Percentiles rank a stretch among this genome's conserved stretches.
These are phyloP conservation scores for Candida rishiriensis DNA, from an alignment of 805 yeast genomes.

Conservation along the genomic window DNA sequence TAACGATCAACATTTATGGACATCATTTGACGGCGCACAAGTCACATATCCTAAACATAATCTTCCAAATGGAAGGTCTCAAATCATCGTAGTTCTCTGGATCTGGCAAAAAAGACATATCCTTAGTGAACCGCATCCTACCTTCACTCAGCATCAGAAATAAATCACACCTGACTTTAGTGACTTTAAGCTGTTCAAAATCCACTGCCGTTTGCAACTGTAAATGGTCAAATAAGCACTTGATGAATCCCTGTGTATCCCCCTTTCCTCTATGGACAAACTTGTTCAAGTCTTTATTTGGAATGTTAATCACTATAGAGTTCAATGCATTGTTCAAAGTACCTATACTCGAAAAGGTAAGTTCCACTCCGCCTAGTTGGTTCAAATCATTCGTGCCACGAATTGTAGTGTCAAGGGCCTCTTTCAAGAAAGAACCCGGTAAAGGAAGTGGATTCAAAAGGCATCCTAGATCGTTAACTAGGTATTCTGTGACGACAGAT, in stretches of 20 bases:
- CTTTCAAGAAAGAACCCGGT: conserved; percentile 11
- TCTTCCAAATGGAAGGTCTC: conserved; percentile 28
- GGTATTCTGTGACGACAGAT: conserved; percentile 15
- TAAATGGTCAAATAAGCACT: conserved; percentile 19
- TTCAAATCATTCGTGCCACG: background rate
- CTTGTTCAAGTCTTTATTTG: conserved; percentile 17
- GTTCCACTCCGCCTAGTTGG: conserved; percentile 14
- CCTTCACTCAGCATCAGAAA: conserved; percentile 28
- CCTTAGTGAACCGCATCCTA: conserved; percentile 21
- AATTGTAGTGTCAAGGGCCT: conserved; percentile 10
- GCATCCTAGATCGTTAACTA: conserved; percentile 22
- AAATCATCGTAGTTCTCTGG: conserved; percentile 16
- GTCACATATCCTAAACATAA: conserved; percentile 20
- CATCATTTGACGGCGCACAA: conserved; percentile 3
- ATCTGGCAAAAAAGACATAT: conserved; percentile 23
- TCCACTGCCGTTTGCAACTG: conserved; percentile 22
- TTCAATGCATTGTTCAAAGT: conserved; percentile 17
- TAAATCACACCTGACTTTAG: conserved; percentile 25
- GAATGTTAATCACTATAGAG: conserved; percentile 23
- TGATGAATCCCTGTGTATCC: conserved; percentile 8
- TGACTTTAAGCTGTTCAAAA: conserved; percentile 22
- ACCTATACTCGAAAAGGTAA: conserved; percentile 13
- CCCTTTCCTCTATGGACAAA: conserved; percentile 5
- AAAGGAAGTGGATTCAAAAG: conserved; percentile 12
- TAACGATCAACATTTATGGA: background rate